Conservation (phyloP, 495 filamentous ascomycete genomes). For the Terfezia boudieri region DNA sequence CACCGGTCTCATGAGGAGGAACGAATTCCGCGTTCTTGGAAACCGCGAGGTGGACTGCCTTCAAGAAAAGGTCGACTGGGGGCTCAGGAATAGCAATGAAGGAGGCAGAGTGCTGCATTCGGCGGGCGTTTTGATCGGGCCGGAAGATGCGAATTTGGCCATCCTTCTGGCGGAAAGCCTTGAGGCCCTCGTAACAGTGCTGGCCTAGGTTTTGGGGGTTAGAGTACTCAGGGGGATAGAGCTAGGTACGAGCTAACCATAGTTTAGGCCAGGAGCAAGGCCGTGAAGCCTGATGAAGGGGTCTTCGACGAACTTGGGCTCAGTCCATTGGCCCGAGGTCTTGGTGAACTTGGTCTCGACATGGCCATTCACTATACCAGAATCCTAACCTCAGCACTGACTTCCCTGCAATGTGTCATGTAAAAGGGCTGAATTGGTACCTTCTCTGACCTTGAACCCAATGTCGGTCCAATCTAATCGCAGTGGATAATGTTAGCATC, state of each 20-base stretch:
- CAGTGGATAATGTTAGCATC: not conserved
- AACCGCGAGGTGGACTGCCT: constrained; percentile 56
- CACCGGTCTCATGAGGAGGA: constrained; percentile 59
- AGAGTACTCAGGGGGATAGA: not conserved
- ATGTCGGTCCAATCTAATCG: constrained; percentile 61
- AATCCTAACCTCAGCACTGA: too few species aligned
- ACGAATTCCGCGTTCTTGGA: constrained; percentile 70
- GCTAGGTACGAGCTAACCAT: constrained; percentile 26
- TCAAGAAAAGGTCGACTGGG: constrained; percentile 46
- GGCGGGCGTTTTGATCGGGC: constrained; percentile 53
- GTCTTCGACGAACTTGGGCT: constrained; percentile 47
- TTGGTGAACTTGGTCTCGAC: constrained; percentile 51
- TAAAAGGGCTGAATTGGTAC: constrained; percentile 22
- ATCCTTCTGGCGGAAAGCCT: constrained; percentile 58
- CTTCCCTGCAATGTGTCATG: too few species aligned
- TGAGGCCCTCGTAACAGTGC: constrained; percentile 84
- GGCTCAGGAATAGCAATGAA: constrained; percentile 62
- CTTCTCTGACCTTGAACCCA: constrained; percentile 77
- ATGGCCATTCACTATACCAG: constrained; percentile 44
- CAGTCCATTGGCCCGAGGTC: constrained; percentile 48
- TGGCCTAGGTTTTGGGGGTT: constrained; percentile 21
- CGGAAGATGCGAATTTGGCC: constrained; percentile 57
- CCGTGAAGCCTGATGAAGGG: constrained; percentile 69
- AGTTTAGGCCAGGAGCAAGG: constrained; percentile 78
- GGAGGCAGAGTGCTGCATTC: constrained; percentile 52